Evolutionary conservation across 306 rosid genomes (phyloP).

Genomic region (Purshia tridentata): DNA sequence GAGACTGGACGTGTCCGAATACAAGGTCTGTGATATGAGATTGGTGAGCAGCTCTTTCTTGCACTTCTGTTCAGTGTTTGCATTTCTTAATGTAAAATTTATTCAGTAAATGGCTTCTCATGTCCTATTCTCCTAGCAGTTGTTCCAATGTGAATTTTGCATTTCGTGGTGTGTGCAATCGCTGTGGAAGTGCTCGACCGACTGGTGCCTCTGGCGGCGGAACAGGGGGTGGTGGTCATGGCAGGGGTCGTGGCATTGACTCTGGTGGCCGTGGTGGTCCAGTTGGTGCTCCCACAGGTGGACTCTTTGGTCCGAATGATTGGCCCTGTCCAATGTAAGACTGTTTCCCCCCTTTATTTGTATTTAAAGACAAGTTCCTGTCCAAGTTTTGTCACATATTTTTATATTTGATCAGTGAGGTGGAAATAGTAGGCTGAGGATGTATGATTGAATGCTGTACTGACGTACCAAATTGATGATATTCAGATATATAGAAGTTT

Average conservation of each 20-base stretch:
- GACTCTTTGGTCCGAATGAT: constrained; percentile 97
- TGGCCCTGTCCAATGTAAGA: constrained; percentile 98
- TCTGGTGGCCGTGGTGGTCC: constrained; percentile 63
- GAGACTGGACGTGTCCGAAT: constrained; percentile 98
- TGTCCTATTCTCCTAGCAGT: constrained; percentile 49
- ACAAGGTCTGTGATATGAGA: constrained; percentile 99
- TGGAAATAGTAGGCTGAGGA: constrained; percentile 9
- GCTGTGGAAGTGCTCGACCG: constrained; percentile 97
- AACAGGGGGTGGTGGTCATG: constrained; percentile 83
- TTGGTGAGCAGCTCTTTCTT: constrained; percentile 98
- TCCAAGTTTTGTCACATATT: not conserved
- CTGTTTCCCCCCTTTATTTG: not conserved
- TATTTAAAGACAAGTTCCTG: constrained; percentile 4
- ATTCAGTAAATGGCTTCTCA: constrained; percentile 35
- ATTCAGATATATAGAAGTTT: not conserved
- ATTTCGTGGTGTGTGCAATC: constrained; percentile 98
- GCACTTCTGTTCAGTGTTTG: constrained; percentile 41
- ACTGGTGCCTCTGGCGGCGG: constrained; percentile 75
- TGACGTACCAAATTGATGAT: not conserved
- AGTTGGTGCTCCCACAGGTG: constrained; percentile 62
- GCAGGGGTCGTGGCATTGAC: constrained; percentile 80
- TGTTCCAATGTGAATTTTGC: constrained; percentile 96
- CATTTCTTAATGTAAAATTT: constrained; percentile 7
- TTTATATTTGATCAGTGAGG: constrained; percentile 11
- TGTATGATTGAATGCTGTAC: not conserved